Percentiles rank a stretch among this genome's conserved stretches.
These are phyloP conservation scores for Arthroderma sp. DNA, from an alignment of 2,329 filamentous ascomycete genomes.

Conservation along the genomic window DNA sequence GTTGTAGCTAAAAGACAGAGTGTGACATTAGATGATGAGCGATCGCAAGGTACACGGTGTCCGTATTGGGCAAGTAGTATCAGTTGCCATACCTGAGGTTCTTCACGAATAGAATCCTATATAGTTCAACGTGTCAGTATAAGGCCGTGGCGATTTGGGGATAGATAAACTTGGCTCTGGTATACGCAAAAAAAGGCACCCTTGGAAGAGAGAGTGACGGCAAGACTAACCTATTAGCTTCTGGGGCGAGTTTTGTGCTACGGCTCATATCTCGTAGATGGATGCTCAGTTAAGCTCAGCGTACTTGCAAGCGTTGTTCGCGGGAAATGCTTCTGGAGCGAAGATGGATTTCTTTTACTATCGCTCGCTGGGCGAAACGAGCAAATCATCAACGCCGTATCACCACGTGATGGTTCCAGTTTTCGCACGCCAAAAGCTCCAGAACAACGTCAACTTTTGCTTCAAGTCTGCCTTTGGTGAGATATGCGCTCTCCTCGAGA, in stretches of 20 bases:
- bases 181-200: neutral
- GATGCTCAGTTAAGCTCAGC: too few relatives aligned
- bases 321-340: too few relatives aligned
- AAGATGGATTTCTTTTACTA: too few relatives aligned
- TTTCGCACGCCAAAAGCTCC: too few relatives aligned
- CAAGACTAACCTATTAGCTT: slow-evolving; percentile 82
- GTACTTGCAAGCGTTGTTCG: too few relatives aligned
- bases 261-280: slow-evolving; percentile 70
- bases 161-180: neutral
- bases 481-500: too few relatives aligned
- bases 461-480: too few relatives aligned
- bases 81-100: slow-evolving; percentile 67
- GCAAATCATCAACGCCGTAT: too few relatives aligned
- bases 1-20: slow-evolving; percentile 61
- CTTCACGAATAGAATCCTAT: slow-evolving; percentile 98
- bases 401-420: too few relatives aligned
- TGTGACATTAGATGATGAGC: neutral
- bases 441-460: too few relatives aligned
- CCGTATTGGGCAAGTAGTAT: neutral
- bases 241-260: slow-evolving; percentile 91
- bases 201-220: slow-evolving; percentile 15
- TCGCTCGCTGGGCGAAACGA: too few relatives aligned
- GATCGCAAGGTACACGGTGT: neutral
- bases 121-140: slow-evolving; percentile 1
- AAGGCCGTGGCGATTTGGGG: neutral